Evolutionary conservation across 2,329 filamentous ascomycete genomes (phyloP).

Genomic region (Ceratocystis smalleyi): DNA sequence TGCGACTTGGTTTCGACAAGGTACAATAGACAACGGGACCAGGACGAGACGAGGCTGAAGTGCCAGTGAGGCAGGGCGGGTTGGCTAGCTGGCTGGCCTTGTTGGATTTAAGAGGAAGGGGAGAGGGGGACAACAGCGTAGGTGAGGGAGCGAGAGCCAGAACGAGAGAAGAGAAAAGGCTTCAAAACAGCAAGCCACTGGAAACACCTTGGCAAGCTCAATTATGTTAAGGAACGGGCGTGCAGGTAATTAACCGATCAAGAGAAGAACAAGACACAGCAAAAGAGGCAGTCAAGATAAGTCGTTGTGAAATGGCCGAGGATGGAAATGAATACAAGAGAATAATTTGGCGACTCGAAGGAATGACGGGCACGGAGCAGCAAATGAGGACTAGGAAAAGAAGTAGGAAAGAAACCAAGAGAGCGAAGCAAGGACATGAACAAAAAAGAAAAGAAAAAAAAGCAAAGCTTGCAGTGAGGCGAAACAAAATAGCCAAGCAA

Average conservation of each 20-base stretch:
- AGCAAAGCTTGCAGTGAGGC: neutral
- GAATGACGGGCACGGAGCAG: neutral
- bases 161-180: neutral
- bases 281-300: neutral
- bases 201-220: too few relatives aligned
- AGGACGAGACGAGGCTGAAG: conserved; percentile 4
- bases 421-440: neutral
- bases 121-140: neutral
- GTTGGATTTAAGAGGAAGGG: neutral
- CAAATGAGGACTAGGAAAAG: too few relatives aligned
- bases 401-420: too few relatives aligned
- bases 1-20: conserved; percentile 1
- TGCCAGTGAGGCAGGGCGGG: conserved; percentile 3
- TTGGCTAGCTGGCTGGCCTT: conserved; percentile 4
- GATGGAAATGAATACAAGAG: too few relatives aligned
- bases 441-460: neutral
- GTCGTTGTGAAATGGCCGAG: too few relatives aligned
- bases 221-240: too few relatives aligned
- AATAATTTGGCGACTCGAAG: neutral
- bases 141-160: neutral
- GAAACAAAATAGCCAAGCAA: neutral
- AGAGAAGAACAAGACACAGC: too few relatives aligned
- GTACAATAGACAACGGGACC: conserved; percentile 1
- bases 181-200: too few relatives aligned
- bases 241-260: too few relatives aligned